phyloP scores from a whole-genome alignment of 352 stramenopile species.

The Globisporangium echinulatum region DNA sequence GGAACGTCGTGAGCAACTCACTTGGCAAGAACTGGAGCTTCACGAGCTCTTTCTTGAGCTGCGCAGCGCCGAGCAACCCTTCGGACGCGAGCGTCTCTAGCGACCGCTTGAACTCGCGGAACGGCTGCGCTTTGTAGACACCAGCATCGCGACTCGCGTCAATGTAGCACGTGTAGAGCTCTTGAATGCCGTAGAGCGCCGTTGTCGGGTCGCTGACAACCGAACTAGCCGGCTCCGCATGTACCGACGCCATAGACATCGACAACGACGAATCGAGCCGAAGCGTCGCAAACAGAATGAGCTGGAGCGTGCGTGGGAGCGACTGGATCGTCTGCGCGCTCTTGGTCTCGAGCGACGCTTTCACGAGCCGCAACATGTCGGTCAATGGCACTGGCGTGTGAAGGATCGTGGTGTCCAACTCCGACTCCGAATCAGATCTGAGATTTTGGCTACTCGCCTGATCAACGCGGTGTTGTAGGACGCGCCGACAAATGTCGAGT shows the following conservation, averaged over 20 bases:
- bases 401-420: neutral
- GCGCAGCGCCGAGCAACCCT: conserved; percentile 41
- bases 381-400: conserved; percentile 42
- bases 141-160: conserved; percentile 58
- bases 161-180: conserved; percentile 67
- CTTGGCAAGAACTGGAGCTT: conserved; percentile 67
- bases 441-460: conserved; percentile 5
- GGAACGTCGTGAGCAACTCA: conserved; percentile 66
- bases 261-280: conserved; percentile 14
- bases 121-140: conserved; percentile 51
- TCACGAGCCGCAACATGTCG: conserved; percentile 72
- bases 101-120: conserved; percentile 58
- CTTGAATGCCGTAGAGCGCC: conserved; percentile 43
- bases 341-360: conserved; percentile 62
- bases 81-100: conserved; percentile 68
- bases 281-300: conserved; percentile 74
- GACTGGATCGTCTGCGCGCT: conserved; percentile 46
- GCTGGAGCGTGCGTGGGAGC: conserved; percentile 71
- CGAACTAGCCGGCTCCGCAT: conserved; percentile 11
- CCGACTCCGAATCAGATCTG: too few relatives aligned
- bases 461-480: conserved; percentile 40
- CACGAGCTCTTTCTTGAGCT: conserved; percentile 70
- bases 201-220: conserved; percentile 13
- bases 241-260: neutral
- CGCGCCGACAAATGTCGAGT: conserved; percentile 64